These are phyloP conservation scores for Maudiozyma bulderi DNA, from an alignment of 805 yeast species.

Conservation along the genomic window DNA sequence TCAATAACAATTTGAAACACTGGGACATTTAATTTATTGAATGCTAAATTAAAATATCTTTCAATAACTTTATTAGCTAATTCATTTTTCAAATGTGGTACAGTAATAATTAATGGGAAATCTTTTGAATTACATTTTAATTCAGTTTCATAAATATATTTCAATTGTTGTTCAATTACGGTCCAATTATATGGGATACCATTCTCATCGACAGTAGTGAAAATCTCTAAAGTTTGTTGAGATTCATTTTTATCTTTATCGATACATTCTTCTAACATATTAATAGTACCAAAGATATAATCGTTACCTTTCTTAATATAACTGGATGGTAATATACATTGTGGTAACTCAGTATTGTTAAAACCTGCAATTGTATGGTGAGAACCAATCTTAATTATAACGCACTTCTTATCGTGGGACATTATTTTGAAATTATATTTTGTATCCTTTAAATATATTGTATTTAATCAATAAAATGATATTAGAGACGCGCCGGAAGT, in stretches of 20 bases:
- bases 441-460: neutral
- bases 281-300: constrained; percentile 21
- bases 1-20: constrained; percentile 64
- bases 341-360: constrained; percentile 55
- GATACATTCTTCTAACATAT: constrained; percentile 18
- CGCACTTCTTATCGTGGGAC: constrained; percentile 34
- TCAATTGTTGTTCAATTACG: constrained; percentile 57
- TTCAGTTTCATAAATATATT: constrained; percentile 43
- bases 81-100: constrained; percentile 16
- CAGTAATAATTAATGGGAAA: constrained; percentile 49
- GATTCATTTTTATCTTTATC: constrained; percentile 1
- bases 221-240: constrained; percentile 22
- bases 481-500: neutral
- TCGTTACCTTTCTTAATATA: constrained; percentile 33
- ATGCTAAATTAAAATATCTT: constrained; percentile 59
- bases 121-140: constrained; percentile 48
- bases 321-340: constrained; percentile 45
- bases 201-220: constrained; percentile 42
- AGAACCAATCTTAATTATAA: constrained; percentile 64
- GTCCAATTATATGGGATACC: constrained; percentile 70
- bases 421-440: neutral
- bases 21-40: constrained; percentile 67
- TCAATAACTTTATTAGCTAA: constrained; percentile 36
- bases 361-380: constrained; percentile 60
- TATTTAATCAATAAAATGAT: neutral